A percentile compares a stretch with the other conserved stretches of the same genome.
These are phyloP conservation scores for Yarrowia sp. DNA, from an alignment of 805 yeast genomes.

Conservation along the genomic window DNA sequence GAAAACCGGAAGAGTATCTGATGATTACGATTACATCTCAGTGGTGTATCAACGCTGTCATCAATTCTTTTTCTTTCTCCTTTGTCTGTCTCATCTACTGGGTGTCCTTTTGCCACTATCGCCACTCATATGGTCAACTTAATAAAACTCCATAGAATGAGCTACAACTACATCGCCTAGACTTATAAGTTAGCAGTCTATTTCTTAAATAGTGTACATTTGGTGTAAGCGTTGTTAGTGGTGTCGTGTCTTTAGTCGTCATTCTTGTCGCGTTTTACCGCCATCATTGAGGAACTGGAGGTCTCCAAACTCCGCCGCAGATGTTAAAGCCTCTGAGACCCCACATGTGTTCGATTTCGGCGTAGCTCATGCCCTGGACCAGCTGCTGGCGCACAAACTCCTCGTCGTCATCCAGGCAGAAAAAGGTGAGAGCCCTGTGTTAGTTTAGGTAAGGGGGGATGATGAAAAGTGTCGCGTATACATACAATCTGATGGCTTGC, in stretches of 20 bases:
- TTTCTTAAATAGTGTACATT: constrained; percentile 1
- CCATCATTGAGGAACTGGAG: constrained; percentile 12
- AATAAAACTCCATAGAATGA: too few relatives aligned
- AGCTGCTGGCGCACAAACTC: constrained; percentile 37
- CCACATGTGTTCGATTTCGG: constrained; percentile 34
- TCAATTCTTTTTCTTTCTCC: too few relatives aligned
- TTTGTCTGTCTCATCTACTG: too few relatives aligned
- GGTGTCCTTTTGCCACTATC: too few relatives aligned
- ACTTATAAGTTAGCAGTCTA: constrained; percentile 5
- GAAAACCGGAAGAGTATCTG: too few relatives aligned
- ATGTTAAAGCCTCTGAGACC: constrained; percentile 23
- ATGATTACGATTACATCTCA: too few relatives aligned
- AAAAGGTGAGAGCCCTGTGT: constrained; percentile 34
- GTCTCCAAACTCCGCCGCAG: constrained; percentile 26
- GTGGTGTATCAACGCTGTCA: too few relatives aligned
- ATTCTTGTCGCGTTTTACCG: background rate
- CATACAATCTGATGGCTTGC: constrained; percentile 36
- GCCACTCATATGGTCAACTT: too few relatives aligned
- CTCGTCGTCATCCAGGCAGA: constrained; percentile 37
- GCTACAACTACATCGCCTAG: too few relatives aligned
- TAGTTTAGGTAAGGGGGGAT: constrained; percentile 27
- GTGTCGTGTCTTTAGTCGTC: background rate
- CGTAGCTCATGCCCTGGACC: constrained; percentile 30
- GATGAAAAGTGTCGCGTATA: constrained; percentile 24
- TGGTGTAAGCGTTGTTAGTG: background rate